phyloP scores from a whole-genome alignment of 306 rosid species.

The Sesbania bispinosa region DNA sequence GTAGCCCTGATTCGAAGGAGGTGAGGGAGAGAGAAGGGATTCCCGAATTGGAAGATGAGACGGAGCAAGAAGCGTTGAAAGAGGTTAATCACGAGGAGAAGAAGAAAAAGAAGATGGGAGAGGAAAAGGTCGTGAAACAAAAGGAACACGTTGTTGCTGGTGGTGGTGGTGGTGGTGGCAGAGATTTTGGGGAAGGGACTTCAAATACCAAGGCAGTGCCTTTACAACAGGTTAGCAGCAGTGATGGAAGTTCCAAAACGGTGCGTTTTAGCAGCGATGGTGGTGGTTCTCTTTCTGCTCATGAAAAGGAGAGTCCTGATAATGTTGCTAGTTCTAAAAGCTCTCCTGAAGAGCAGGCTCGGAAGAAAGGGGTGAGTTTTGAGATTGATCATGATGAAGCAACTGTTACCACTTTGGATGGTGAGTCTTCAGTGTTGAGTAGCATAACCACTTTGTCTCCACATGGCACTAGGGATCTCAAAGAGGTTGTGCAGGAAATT shows the following conservation, averaged over 20 bases:
- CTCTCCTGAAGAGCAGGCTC: constrained; percentile 39
- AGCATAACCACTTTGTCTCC: constrained; percentile 69
- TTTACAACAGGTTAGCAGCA: constrained; percentile 29
- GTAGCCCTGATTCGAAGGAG: constrained; percentile 90
- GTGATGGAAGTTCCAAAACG: constrained; percentile 61
- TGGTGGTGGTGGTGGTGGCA: neutral
- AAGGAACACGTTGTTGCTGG: constrained; percentile 5
- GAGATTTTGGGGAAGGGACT: constrained; percentile 71
- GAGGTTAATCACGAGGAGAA: constrained; percentile 34
- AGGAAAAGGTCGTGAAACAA: constrained; percentile 18
- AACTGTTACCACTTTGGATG: constrained; percentile 42
- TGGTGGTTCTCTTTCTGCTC: constrained; percentile 27
- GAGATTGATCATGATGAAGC: constrained; percentile 69
- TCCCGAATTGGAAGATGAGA: constrained; percentile 94
- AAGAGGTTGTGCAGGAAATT: constrained; percentile 86
- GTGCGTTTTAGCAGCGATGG: constrained; percentile 46
- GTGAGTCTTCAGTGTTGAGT: constrained; percentile 77
- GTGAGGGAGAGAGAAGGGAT: constrained; percentile 97
- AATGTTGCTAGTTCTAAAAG: constrained; percentile 43
- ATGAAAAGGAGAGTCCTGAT: constrained; percentile 68
- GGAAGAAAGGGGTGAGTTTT: constrained; percentile 80
- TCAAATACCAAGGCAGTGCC: constrained; percentile 65
- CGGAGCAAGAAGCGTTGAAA: constrained; percentile 57
- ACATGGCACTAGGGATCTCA: constrained; percentile 70
- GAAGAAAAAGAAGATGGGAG: constrained; percentile 49